Conservation (phyloP, 345 rosid genomes). For the Zanthoxylum bungeanum region DNA sequence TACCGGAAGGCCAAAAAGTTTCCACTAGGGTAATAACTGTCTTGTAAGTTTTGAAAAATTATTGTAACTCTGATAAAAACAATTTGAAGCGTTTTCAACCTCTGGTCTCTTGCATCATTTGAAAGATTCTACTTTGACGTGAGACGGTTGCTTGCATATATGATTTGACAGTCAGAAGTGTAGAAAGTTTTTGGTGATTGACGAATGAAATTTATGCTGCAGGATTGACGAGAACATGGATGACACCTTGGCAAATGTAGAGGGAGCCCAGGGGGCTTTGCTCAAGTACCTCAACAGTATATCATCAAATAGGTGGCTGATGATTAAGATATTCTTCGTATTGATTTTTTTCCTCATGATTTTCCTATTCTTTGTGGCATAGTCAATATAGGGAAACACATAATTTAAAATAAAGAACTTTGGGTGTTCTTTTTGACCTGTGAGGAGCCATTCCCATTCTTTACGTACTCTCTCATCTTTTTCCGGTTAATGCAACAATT, state of each 20-base stretch:
- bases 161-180: too few species aligned
- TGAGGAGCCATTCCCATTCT: not conserved
- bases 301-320: constrained; percentile 44
- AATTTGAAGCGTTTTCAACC: not conserved
- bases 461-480: not conserved
- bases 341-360: constrained; percentile 44
- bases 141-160: not conserved
- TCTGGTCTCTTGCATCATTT: not conserved
- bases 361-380: constrained; percentile 48
- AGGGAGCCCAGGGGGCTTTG: constrained; percentile 47
- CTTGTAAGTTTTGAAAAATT: not conserved
- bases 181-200: too few species aligned
- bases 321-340: constrained; percentile 49
- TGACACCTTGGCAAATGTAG: constrained; percentile 37
- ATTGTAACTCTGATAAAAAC: too few species aligned
- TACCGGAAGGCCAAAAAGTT: not conserved
- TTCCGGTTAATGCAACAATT: not conserved
- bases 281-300: constrained; percentile 44
- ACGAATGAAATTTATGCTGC: too few species aligned
- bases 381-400: constrained; percentile 12
- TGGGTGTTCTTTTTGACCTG: not conserved
- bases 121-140: not conserved
- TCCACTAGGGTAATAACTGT: not conserved
- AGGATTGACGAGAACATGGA: constrained; percentile 56
- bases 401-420: constrained; percentile 9